Conservation (phyloP, 2,329 filamentous ascomycete genomes). For the Amauroascus verrucosus region DNA sequence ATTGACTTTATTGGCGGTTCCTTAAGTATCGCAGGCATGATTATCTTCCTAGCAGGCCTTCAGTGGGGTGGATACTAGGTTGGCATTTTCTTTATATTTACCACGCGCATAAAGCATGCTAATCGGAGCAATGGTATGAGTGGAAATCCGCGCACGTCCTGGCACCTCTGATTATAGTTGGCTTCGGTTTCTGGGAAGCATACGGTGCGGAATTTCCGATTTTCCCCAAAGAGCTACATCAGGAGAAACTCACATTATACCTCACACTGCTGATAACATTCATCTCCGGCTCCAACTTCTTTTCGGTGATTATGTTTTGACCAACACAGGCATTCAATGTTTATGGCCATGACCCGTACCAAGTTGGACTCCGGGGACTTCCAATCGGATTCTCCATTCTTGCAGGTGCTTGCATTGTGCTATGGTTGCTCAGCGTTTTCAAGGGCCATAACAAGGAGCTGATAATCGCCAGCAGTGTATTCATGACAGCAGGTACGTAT, state of each 20-base stretch:
- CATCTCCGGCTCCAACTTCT: slow-evolving; percentile 51
- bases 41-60: slow-evolving; percentile 41
- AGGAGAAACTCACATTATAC: slow-evolving; percentile 42
- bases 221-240: slow-evolving; percentile 37
- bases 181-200: slow-evolving; percentile 40
- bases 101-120: not conserved
- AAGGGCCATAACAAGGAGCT: slow-evolving; percentile 51
- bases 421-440: slow-evolving; percentile 48
- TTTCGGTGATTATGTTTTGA: slow-evolving; percentile 50
- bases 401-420: slow-evolving; percentile 48
- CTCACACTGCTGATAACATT: slow-evolving; percentile 50
- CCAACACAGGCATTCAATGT: slow-evolving; percentile 55
- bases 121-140: slow-evolving; percentile 27
- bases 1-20: slow-evolving; percentile 44
- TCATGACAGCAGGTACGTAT: slow-evolving; percentile 53
- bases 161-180: slow-evolving; percentile 36
- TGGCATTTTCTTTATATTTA: slow-evolving; percentile 9
- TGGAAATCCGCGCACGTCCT: slow-evolving; percentile 40
- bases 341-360: slow-evolving; percentile 54
- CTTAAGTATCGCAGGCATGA: slow-evolving; percentile 40
- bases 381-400: slow-evolving; percentile 57
- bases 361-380: slow-evolving; percentile 54
- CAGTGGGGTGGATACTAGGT: slow-evolving; percentile 44
- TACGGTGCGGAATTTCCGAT: slow-evolving; percentile 40
- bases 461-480: slow-evolving; percentile 47